phyloP scores from a whole-genome alignment of 116 monocot species.

The Papilionanthe hybrid region DNA sequence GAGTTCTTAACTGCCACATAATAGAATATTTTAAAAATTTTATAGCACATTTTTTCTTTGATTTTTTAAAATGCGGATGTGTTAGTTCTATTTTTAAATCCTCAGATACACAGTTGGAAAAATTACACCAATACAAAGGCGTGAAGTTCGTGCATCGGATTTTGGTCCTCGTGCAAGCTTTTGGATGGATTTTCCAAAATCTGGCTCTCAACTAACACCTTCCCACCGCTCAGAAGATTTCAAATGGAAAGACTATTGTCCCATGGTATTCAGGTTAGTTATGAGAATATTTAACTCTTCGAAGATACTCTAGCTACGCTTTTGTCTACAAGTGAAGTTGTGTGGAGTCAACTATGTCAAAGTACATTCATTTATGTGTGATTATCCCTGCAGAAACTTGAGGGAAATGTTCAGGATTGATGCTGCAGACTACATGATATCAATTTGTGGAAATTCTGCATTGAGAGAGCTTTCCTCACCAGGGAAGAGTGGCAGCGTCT shows the following conservation, averaged over 20 bases:
- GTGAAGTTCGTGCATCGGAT: constrained; percentile 79
- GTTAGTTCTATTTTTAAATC: constrained; percentile 4
- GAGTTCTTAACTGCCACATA: neutral
- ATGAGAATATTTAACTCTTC: neutral
- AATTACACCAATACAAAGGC: constrained; percentile 90
- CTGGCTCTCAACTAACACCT: constrained; percentile 82
- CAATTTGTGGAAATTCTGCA: constrained; percentile 87
- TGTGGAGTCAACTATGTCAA: neutral
- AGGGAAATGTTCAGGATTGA: constrained; percentile 94
- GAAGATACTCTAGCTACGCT: neutral
- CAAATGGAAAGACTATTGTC: constrained; percentile 98
- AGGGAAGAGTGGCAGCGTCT: constrained; percentile 95
- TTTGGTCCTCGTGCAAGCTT: constrained; percentile 85
- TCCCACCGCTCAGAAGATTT: constrained; percentile 81
- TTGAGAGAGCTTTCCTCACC: constrained; percentile 93
- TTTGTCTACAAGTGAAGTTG: neutral
- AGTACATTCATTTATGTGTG: constrained; percentile 8
- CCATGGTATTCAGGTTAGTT: constrained; percentile 82
- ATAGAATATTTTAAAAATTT: neutral
- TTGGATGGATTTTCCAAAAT: constrained; percentile 91
- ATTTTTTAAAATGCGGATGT: neutral
- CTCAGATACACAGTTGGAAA: constrained; percentile 90
- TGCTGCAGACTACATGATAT: constrained; percentile 98
- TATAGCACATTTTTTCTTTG: neutral
- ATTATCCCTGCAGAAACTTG: constrained; percentile 45